Percentiles rank a stretch among this genome's conserved stretches.
phyloP scores from a whole-genome alignment of 2,329 filamentous ascomycete genomes.

The Peltaster fructicola region DNA sequence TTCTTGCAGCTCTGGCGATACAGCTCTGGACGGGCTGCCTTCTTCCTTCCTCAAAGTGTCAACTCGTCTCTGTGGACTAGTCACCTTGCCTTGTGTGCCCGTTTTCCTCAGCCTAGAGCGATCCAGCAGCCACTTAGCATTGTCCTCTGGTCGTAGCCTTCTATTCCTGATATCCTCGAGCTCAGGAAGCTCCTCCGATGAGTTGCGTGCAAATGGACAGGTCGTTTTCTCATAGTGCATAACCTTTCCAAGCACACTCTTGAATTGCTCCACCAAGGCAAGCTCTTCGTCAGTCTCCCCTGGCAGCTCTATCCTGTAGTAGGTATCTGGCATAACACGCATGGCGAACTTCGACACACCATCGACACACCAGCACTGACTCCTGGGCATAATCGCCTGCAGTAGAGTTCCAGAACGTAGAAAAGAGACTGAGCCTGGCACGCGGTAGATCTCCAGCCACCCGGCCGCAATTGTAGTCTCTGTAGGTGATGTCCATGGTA shows the following conservation, averaged over 20 bases:
- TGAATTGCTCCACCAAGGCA: conserved; percentile 46
- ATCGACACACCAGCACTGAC: conserved; percentile 87
- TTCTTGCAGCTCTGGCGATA: too few relatives aligned
- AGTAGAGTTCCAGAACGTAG: conserved; percentile 69
- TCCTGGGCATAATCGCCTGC: conserved; percentile 73
- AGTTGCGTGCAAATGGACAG: conserved; percentile 67
- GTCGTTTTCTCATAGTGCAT: conserved; percentile 75
- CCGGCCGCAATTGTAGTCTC: conserved; percentile 72
- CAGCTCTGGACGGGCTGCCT: too few relatives aligned
- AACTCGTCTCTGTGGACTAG: too few relatives aligned
- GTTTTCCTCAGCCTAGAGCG: too few relatives aligned
- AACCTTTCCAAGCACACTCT: conserved; percentile 51
- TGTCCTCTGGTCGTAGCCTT: conserved; percentile 47
- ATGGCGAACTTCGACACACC: conserved; percentile 72
- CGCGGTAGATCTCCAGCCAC: conserved; percentile 65
- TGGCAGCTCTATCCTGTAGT: conserved; percentile 80
- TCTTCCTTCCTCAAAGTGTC: too few relatives aligned
- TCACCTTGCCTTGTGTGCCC: too few relatives aligned
- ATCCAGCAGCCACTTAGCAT: conserved; percentile 41
- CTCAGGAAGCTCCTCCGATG: conserved; percentile 57
- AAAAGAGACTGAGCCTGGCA: conserved; percentile 73
- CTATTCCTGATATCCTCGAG: too few relatives aligned
- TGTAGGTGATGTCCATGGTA: conserved; percentile 57
- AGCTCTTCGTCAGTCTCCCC: conserved; percentile 45
- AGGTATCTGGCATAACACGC: conserved; percentile 64